Base-by-base conservation (phyloP, 768 basidiomycete genomes). In the Boletus rubescentipes region DNA sequence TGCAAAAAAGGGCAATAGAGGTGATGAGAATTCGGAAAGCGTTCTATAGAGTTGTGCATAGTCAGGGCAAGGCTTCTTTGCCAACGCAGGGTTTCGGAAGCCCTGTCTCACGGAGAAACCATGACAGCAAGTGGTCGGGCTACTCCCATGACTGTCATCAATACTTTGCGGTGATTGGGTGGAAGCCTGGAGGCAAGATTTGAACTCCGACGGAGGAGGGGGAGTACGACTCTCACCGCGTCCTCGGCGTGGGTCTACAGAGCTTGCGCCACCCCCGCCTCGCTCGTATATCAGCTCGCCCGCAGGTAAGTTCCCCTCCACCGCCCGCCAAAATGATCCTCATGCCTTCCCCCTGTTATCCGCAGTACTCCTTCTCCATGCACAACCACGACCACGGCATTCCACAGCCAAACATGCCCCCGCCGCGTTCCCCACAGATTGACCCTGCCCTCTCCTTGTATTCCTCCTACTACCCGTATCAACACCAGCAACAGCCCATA, bases 381-480 rank as follows among this genome's bases (percentile, higher is more conserved):
- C 77, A 73, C 52, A 75, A 74, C 57, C 75, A 79, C 49, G 76
- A 78, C 55, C 79, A 79, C 55, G 57, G 55, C 60, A 56, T 72
- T 50, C 67, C 71, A 61, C 69, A 71, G 63, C 61, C 67, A 36
- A 71, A 64, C 70, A 73, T 73, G 72, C 70, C 61, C 56, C 72
- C 72, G 53, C 79, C 84, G 51, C 78, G 80, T 48, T 83, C 86
- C 23, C 80, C 85, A 1, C 75, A 84, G 39, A 85, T 89, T 49
- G 87, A 91, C 70, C 88, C 88, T 20, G 73, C 86, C 5, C 76
- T 91, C 7, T 75, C 84, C n/a, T 71, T 87, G 31, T 87, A 86
- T 54, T 75, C 87, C 4, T 70, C 78, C 0, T 89, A 87, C 67
- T 89, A 88, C 64, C 46, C 69, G 30, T 75, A 79, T 62, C 82